phyloP scores from a whole-genome alignment of 2,329 filamentous ascomycete genomes.

The Fusarium foetens region DNA sequence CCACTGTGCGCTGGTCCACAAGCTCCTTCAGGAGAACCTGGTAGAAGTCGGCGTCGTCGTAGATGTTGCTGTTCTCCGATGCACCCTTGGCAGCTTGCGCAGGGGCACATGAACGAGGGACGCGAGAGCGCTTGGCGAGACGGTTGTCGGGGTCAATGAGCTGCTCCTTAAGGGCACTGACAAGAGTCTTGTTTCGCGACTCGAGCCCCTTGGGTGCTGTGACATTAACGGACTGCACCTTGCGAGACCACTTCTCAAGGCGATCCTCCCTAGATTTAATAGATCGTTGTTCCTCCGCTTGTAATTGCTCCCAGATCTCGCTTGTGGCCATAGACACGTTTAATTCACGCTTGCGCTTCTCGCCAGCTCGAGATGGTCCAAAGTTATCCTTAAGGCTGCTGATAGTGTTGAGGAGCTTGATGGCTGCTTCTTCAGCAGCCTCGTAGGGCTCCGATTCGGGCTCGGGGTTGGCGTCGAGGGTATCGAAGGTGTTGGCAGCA shows the following conservation, averaged over 20 bases:
- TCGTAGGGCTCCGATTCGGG: conserved; percentile 66
- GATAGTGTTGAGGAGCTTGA: conserved; percentile 85
- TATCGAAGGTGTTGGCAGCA: conserved; percentile 77
- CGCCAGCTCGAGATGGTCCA: conserved; percentile 60
- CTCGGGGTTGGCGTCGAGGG: conserved; percentile 53
- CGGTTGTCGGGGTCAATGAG: conserved; percentile 70
- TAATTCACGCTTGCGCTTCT: conserved; percentile 70
- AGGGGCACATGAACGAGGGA: conserved; percentile 80
- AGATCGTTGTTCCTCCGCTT: conserved; percentile 69
- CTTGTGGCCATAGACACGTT: conserved; percentile 67
- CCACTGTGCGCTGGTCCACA: conserved; percentile 85
- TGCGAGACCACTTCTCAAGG: conserved; percentile 90
- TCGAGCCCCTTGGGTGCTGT: conserved; percentile 42
- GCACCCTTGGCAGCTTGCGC: conserved; percentile 69
- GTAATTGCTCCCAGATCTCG: conserved; percentile 78
- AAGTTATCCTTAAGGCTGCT: conserved; percentile 74
- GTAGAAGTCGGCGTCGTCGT: conserved; percentile 96
- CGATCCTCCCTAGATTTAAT: conserved; percentile 72
- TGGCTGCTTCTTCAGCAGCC: conserved; percentile 85
- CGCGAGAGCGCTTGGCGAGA: conserved; percentile 74
- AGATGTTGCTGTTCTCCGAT: conserved; percentile 71
- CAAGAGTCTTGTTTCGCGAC: conserved; percentile 58
- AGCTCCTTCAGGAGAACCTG: conserved; percentile 92
- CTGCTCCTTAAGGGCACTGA: conserved; percentile 75
- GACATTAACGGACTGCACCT: conserved; percentile 64